phyloP scores from a whole-genome alignment of 495 filamentous ascomycete species.

The Penicillium canariense region DNA sequence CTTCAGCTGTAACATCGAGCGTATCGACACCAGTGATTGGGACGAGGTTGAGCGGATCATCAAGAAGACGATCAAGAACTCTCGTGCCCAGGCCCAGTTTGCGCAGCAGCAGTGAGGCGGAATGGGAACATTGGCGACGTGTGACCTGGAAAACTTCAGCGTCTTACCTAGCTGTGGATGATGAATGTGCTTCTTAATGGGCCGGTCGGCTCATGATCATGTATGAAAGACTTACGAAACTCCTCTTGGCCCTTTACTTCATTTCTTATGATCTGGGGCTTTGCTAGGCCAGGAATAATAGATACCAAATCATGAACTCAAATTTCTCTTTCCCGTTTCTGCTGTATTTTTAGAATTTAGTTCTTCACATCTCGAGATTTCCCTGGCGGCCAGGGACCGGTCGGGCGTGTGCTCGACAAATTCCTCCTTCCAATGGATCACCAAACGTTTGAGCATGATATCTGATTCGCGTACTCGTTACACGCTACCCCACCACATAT shows the following conservation, averaged over 20 bases:
- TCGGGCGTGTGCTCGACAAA: too few relatives aligned
- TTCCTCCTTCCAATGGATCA: not conserved
- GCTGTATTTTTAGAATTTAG: not conserved
- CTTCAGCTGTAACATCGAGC: conserved; percentile 59
- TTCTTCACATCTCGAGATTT: not conserved
- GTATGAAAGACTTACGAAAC: conserved; percentile 32
- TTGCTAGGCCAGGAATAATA: conserved; percentile 19
- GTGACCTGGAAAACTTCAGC: not conserved
- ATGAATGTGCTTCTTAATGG: not conserved
- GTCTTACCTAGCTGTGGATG: not conserved
- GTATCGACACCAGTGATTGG: conserved; percentile 71
- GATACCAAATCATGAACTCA: conserved; percentile 31
- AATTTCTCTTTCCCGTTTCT: not conserved
- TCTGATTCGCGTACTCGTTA: not conserved
- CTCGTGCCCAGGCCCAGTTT: conserved; percentile 63
- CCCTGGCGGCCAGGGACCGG: too few relatives aligned
- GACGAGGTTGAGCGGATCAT: conserved; percentile 79
- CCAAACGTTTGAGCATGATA: not conserved
- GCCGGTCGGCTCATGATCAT: conserved; percentile 20
- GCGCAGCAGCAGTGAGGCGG: not conserved
- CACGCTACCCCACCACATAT: not conserved
- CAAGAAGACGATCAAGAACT: conserved; percentile 79
- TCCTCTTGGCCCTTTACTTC: conserved; percentile 1
- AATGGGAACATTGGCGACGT: not conserved
- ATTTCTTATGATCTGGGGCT: conserved; percentile 19